Evolutionary conservation across 768 basidiomycete genomes (phyloP).

Genomic region (Mycena belliarum): DNA sequence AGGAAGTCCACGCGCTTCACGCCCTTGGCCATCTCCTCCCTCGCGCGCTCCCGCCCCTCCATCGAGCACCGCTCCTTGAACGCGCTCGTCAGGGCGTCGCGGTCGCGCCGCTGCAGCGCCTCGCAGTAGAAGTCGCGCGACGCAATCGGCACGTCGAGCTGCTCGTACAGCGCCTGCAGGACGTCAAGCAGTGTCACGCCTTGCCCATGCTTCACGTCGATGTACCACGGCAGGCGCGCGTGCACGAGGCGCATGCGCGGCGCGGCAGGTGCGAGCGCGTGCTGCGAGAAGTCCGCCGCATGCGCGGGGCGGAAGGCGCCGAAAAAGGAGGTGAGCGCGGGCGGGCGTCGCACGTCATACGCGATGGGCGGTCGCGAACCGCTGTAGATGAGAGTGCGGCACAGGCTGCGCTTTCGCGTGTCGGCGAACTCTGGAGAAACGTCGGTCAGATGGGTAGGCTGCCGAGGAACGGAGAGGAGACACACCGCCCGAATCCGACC

Average conservation of each 20-base stretch:
- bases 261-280: slow-evolving; percentile 43
- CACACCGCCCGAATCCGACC: slow-evolving; percentile 6
- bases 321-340: background rate
- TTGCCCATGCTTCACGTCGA: slow-evolving; percentile 38
- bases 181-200: slow-evolving; percentile 49
- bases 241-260: slow-evolving; percentile 47
- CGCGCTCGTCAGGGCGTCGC: slow-evolving; percentile 35
- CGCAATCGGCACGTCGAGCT: slow-evolving; percentile 37
- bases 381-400: background rate
- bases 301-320: slow-evolving; percentile 5
- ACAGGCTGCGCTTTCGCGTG: slow-evolving; percentile 6
- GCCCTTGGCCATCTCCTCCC: slow-evolving; percentile 35
- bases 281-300: slow-evolving; percentile 38
- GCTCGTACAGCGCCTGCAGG: slow-evolving; percentile 36
- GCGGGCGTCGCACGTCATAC: slow-evolving; percentile 11
- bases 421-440: slow-evolving; percentile 1
- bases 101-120: slow-evolving; percentile 40
- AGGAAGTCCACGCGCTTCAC: slow-evolving; percentile 49
- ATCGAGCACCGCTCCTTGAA: slow-evolving; percentile 38
- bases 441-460: background rate
- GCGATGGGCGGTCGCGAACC: slow-evolving; percentile 1
- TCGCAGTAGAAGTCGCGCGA: slow-evolving; percentile 46
- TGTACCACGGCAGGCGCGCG: slow-evolving; percentile 49
- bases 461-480: background rate
- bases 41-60: slow-evolving; percentile 5